These are phyloP conservation scores for Trichoderma polysporum DNA, from an alignment of 2,329 filamentous ascomycete species.

Conservation along the genomic window DNA sequence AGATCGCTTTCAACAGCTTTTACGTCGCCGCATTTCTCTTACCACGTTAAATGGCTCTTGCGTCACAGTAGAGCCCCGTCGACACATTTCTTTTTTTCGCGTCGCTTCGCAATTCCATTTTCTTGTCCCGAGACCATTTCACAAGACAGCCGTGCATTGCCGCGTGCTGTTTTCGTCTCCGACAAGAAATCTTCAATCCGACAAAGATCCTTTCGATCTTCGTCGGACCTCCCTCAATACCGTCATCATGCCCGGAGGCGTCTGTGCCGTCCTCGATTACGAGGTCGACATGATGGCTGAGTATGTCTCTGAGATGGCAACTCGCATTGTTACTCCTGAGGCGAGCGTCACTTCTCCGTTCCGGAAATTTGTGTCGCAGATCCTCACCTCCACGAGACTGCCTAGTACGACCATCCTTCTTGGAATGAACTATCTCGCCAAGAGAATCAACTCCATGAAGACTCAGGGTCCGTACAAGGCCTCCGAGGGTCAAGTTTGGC, in stretches of 20 bases:
- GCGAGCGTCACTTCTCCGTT: constrained; percentile 66
- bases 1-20: background rate
- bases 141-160: constrained; percentile 15
- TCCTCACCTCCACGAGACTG: constrained; percentile 83
- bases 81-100: constrained; percentile 20
- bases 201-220: constrained; percentile 44
- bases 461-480: constrained; percentile 53
- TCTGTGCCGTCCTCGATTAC: constrained; percentile 92
- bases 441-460: constrained; percentile 75
- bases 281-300: constrained; percentile 96
- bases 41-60: constrained; percentile 37
- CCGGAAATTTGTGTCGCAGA: constrained; percentile 88
- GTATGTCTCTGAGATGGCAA: constrained; percentile 88
- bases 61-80: constrained; percentile 28
- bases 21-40: constrained; percentile 25
- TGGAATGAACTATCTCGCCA: constrained; percentile 85
- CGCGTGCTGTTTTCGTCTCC: constrained; percentile 20
- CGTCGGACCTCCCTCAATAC: constrained; percentile 36
- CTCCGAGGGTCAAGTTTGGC: constrained; percentile 74
- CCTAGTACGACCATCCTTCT: constrained; percentile 89
- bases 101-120: constrained; percentile 19
- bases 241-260: constrained; percentile 70
- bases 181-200: constrained; percentile 29
- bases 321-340: constrained; percentile 55
- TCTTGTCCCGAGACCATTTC: constrained; percentile 11